Base-by-base conservation (phyloP, 2,329 filamentous ascomycete species). In the Monascus ruber region DNA sequence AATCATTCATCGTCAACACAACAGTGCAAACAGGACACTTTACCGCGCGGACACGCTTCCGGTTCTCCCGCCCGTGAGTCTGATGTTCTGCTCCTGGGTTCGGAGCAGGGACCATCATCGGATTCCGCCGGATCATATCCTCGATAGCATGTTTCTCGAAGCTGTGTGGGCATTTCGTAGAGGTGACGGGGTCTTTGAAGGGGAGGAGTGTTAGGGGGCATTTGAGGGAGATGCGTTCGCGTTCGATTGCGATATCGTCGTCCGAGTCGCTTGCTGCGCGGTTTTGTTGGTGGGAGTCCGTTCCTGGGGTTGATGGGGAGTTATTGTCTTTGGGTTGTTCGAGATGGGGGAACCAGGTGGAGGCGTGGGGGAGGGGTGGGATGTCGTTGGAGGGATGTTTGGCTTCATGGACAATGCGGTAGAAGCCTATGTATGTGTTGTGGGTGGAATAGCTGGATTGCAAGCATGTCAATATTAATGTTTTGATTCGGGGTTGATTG, bases 401-500 rank as follows among this genome's bases (percentile, higher is more conserved):
- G 26, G 77, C 71, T 47, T 81, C 76, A 54, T 81, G 77, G 3
- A 81, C 65, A n/a, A 74, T 59, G 6, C 66, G 63, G 52, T 77
- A 76, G 65, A 81, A 83, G 24, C 67, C 66, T 35, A 69, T 63
- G 57, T 83, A 83, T 37, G 69, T 63, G 47, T 79, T 76, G 51
- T 81, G 68, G 6, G 66, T 61, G 4, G 73, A 67, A 53, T 83
- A 84, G 46, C 59, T 62, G 37, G 34, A 40, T 24, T 31, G 17
- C 17, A 17, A 2, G 17, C 17, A 17, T 17, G 17, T 17, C 17
- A 17, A 17, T 3, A 17, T 17, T 17, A 17, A 17, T 17, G 17
- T 17, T 17, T 17, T 17, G 17, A 17, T 17, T 17, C 17, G 17
- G 17, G 2, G 2, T 17, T 17, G 17, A 17, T 17, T 17, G 17